Evolutionary conservation across 23 red algal genomes (phyloP).

Genomic region (Agarophyton chilense): DNA sequence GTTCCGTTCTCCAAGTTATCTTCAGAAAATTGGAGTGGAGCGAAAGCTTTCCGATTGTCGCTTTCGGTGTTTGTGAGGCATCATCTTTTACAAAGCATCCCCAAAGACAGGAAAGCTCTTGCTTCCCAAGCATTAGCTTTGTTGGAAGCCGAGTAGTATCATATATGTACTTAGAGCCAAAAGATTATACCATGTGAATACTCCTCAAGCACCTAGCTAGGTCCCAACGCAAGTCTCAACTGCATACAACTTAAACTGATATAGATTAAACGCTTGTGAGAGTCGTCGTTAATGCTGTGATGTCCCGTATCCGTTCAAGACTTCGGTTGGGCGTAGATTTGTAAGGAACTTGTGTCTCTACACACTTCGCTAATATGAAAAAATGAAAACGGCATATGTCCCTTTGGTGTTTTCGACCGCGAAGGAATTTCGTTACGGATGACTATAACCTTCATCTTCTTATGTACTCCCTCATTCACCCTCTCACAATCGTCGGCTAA

Average conservation of each 20-base stretch:
- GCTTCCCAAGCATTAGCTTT: neutral
- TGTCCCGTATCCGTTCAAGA: no score
- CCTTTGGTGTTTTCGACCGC: no score
- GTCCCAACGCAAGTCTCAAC: neutral
- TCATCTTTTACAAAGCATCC: neutral
- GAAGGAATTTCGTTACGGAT: no score
- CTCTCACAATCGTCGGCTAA: no score
- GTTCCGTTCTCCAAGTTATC: conserved; percentile 30
- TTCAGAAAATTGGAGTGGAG: conserved; percentile 49
- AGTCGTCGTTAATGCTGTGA: neutral
- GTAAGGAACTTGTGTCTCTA: no score
- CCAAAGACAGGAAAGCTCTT: conserved; percentile 7
- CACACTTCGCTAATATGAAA: no score
- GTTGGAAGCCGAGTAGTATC: conserved; percentile 1
- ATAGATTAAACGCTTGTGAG: neutral
- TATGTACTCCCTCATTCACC: no score
- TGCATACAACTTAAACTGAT: neutral
- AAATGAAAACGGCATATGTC: no score
- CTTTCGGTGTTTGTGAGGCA: conserved; percentile 32
- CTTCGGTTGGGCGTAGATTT: no score
- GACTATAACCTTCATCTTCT: no score
- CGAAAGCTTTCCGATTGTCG: conserved; percentile 42
- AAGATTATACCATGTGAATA: neutral
- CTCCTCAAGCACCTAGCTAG: neutral
- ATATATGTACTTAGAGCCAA: neutral